Base-by-base conservation (phyloP, 495 filamentous ascomycete species). In the Bacidia gigantensis region DNA sequence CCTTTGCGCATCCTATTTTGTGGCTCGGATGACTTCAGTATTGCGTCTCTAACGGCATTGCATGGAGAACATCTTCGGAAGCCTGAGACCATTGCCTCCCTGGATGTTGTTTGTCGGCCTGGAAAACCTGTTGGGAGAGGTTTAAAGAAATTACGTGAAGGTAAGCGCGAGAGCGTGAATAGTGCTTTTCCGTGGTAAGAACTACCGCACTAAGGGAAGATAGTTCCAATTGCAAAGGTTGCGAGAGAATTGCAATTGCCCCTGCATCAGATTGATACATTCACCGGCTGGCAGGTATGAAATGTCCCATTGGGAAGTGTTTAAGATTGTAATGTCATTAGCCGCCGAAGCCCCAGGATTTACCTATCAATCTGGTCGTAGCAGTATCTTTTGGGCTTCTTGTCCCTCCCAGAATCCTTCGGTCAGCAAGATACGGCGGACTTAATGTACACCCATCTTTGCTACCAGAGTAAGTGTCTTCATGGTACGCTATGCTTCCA, bases 341-440 rank as follows among this genome's bases (percentile, higher is more conserved):
- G 79, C 77, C 79, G 45, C 83, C 84, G 7, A 56, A 59, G 32
- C 67, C 67, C 3, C 46, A 74, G n/a, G 67, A 61, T 26, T 67
- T 66, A 12, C 64, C 74, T 18, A 80, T 84, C 54, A 89, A 96
- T 62, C 72, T 98, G 41, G 81, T 98, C 52, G 75, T 97, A 29
- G 88, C 89, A 21, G 93, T 96, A n/a, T 96, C 92, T 5, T 98
- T 97, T 64, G 92, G 92, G 2, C 75, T 93, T 14, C 82, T 94
- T 46, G 79, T 98, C 10, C 93, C 92, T 0, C 77, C 79, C 3
- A 73, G 84, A 2, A 75, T 95, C 14, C 72, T 97, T 40, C 72
- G 69, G 23, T 65, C 58, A 3, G 75, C 84, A 14, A 73, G 75
- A 51, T 95, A 90, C 67, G 89, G 89, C 53, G 92, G 92, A 0